Base-by-base conservation (phyloP, 345 rosid genomes). In the Eucalyptus dawsonii region DNA sequence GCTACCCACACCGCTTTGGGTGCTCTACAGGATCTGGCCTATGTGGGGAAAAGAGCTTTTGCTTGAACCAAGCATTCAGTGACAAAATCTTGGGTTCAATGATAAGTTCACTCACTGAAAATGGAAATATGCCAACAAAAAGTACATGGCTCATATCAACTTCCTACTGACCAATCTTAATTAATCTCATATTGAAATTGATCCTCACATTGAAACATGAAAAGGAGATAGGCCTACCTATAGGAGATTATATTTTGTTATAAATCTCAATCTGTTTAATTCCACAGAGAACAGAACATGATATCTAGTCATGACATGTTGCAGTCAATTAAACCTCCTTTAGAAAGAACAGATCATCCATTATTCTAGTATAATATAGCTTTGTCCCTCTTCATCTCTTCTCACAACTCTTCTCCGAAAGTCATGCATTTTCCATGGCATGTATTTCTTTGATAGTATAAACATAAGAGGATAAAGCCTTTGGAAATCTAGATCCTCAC, bases 401-500 rank as follows among this genome's bases (percentile, higher is more conserved):
- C 72, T 62, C 72, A 62, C 37, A 62, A 16, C 72, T 29, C 37
- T 29, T 29, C 42, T 67, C 40, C 80, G 17, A 67, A 67, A 31
- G 11, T 31, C 80, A 16, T 67, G 80, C 80, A 31, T 21, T 16
- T 49, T 67, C 80, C 22, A 67, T 67, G 80, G 37, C 80, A 31
- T 31, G 42, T 67, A 15, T 31, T 65, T 15, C 80, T 67, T 67
- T 67, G 80, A 42, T 67, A 67, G 80, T 16, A 67, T 67, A 49
- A 49, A 67, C 80, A 67, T 67, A 67, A 67, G 37, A 67, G 80
- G 80, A 67, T 15, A 6, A 67, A 21, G 22, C 11, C 42, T 67
- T 44, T 31, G 58, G 31, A 56, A 42, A 88, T 29, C 15, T 45
- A 49, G 67, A 50, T 54, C 34, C 81, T 91, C 90, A 98, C 99